A percentile compares a stretch with the other conserved stretches of the same genome.
Evolutionary conservation across 305 asterid species (phyloP).

Genomic region (Fraxinus velutina): DNA sequence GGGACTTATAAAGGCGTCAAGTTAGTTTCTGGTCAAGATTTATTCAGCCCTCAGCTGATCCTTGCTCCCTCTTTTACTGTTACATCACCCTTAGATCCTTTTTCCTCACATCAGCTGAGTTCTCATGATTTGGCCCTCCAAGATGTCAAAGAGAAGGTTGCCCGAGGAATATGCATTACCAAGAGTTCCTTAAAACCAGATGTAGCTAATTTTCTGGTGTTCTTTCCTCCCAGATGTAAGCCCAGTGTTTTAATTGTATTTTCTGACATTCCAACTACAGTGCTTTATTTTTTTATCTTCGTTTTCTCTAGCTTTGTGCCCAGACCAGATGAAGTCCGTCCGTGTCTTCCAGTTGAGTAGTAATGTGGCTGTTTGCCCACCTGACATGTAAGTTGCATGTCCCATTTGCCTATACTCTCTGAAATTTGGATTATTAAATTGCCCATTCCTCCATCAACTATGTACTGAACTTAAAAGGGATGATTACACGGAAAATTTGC

Average conservation of each 20-base stretch:
- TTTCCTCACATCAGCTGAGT: conserved; percentile 29
- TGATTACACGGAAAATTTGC: neutral
- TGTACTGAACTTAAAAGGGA: neutral
- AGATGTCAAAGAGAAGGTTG: conserved; percentile 51
- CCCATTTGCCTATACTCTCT: conserved; percentile 1
- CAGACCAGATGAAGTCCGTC: conserved; percentile 65
- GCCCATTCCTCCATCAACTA: neutral
- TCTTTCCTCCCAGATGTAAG: conserved; percentile 82
- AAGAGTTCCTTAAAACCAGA: conserved; percentile 55
- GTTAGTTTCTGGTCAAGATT: conserved; percentile 84
- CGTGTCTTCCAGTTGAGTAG: conserved; percentile 79
- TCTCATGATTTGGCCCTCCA: conserved; percentile 29
- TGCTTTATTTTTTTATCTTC: conserved; percentile 6
- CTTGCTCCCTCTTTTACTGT: conserved; percentile 61
- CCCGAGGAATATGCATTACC: conserved; percentile 75
- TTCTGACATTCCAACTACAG: conserved; percentile 7
- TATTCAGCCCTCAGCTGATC: conserved; percentile 69
- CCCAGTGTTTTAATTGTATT: neutral
- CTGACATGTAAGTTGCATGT: conserved; percentile 63
- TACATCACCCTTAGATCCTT: conserved; percentile 37
- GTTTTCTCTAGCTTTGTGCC: conserved; percentile 53
- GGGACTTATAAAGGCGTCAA: conserved; percentile 68
- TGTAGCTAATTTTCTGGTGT: conserved; percentile 58
- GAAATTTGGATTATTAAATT: neutral
- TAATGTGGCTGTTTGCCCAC: conserved; percentile 65